These are phyloP conservation scores for Ormosia emarginata DNA, from an alignment of 306 rosid genomes.

Conservation along the genomic window DNA sequence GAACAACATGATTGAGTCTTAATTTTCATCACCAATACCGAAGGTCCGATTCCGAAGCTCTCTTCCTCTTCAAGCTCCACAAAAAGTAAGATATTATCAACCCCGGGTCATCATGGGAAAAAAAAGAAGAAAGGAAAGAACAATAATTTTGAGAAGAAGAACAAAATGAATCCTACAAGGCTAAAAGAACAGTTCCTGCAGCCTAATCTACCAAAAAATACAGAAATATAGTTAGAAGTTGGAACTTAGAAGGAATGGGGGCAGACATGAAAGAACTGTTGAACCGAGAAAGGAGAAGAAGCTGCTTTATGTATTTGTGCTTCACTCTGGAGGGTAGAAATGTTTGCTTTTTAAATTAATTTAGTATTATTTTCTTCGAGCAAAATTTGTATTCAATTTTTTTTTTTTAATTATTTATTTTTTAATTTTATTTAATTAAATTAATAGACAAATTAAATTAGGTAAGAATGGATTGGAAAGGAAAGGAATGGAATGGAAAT, in stretches of 20 bases:
- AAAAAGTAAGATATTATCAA: slow-evolving; percentile 46
- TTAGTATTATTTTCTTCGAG: too few relatives aligned
- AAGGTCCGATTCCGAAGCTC: slow-evolving; percentile 6
- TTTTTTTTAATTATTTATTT: too few relatives aligned
- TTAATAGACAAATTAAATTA: too few relatives aligned
- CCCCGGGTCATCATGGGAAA: slow-evolving; percentile 22
- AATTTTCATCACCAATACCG: slow-evolving; percentile 36
- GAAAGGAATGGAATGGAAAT: too few relatives aligned
- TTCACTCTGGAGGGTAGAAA: too few relatives aligned
- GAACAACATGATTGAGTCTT: slow-evolving; percentile 32
- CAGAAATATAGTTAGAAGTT: not conserved
- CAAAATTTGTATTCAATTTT: too few relatives aligned
- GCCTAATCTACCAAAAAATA: not conserved
- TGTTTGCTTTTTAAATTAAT: too few relatives aligned
- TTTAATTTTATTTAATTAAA: too few relatives aligned
- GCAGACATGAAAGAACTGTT: not conserved
- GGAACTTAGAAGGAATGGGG: not conserved
- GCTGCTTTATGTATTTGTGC: not conserved
- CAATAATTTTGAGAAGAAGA: not conserved
- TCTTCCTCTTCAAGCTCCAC: slow-evolving; percentile 48
- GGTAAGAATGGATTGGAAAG: too few relatives aligned
- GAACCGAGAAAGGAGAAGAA: not conserved
- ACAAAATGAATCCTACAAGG: not conserved
- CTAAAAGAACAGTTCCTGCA: not conserved
- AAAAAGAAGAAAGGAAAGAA: not conserved